Conservation (phyloP, 2,329 filamentous ascomycete species). For the Colletotrichum echinochloae region DNA sequence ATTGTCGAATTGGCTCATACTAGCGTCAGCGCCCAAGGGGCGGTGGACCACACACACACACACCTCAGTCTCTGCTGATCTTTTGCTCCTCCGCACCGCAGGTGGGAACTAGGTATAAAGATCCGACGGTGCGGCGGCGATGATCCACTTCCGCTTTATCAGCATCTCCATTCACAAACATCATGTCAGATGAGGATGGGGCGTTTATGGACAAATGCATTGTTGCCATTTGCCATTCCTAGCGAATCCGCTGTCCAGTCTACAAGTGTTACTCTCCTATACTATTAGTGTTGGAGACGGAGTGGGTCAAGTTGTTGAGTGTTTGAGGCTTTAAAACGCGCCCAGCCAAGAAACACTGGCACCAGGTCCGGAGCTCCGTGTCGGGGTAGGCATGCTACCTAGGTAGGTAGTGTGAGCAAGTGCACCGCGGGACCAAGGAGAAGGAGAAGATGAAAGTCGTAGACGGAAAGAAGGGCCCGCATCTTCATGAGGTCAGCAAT, state of each 20-base stretch:
- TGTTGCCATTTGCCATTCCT: constrained; percentile 8
- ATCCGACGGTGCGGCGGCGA: neutral
- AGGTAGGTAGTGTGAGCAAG: neutral
- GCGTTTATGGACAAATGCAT: constrained; percentile 18
- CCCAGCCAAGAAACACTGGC: constrained; percentile 12
- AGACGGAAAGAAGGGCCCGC: constrained; percentile 12
- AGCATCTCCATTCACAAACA: neutral
- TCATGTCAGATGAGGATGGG: neutral
- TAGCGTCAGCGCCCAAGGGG: neutral
- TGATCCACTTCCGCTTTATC: neutral
- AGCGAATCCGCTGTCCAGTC: constrained; percentile 10
- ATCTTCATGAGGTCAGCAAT: constrained; percentile 18
- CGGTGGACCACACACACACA: neutral
- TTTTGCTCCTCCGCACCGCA: constrained; percentile 32
- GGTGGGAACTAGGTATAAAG: constrained; percentile 1
- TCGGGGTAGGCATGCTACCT: neutral
- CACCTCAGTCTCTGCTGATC: no score
- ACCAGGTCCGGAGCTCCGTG: constrained; percentile 5
- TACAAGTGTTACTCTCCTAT: constrained; percentile 5
- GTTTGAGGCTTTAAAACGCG: constrained; percentile 27
- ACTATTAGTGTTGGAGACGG: neutral
- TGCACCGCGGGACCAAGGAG: neutral
- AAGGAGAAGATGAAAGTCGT: constrained; percentile 5
- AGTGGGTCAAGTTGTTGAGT: constrained; percentile 34
- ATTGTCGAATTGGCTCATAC: constrained; percentile 12